Evolutionary conservation across 164 flowering plant species (phyloP), one percentile per base, ranked within the genome.

Genomic region (Vitis labrusca): DNA sequence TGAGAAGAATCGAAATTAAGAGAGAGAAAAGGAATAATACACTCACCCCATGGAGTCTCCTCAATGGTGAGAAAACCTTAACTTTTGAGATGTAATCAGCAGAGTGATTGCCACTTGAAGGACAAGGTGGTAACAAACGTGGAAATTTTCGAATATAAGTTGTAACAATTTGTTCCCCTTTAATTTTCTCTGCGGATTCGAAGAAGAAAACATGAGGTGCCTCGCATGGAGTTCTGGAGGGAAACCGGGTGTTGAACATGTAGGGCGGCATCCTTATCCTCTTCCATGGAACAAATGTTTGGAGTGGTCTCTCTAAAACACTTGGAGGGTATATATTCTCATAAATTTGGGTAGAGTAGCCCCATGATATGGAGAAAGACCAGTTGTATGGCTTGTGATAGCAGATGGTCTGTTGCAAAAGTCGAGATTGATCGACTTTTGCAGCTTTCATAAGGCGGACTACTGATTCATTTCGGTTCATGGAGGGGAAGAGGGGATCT

Each of bases 281-380:
- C 9, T 44, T 69, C 90, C 91, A 89, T 1, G 85, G 85, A 13
- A 8, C 4, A 73, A 91, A 90, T 11, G 94, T 89, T 73, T 89
- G 78, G 2, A 88, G 58, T 0, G 94, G 94, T 61, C 17, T 74
- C 59, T 71, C 75, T 9, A 91, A 76, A 47, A 64, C 0, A 66
- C 84, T 80, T 29, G 89, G 83, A 1, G 85, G 84, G 47, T 76
- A 13, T 14, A 88, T 74, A 29, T 55, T 62, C 64, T 89, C 88
- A 13, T 91, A 91, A 1, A 91, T 77, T 2, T 90, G 85, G 7
- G 70, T 79, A 0, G 87, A 82, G 74, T 90, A 92, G 16, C 95
- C 95, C 92, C 93, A 92, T 8, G 97, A 86, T 29, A 90, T 65
- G 1, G 95, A 88, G 72, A 88, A 65, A 3, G 88, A 61, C 94